Percentiles rank a stretch among this genome's conserved stretches.
phyloP scores from a whole-genome alignment of 495 filamentous ascomycete species.

The Pyrenula massariospora region DNA sequence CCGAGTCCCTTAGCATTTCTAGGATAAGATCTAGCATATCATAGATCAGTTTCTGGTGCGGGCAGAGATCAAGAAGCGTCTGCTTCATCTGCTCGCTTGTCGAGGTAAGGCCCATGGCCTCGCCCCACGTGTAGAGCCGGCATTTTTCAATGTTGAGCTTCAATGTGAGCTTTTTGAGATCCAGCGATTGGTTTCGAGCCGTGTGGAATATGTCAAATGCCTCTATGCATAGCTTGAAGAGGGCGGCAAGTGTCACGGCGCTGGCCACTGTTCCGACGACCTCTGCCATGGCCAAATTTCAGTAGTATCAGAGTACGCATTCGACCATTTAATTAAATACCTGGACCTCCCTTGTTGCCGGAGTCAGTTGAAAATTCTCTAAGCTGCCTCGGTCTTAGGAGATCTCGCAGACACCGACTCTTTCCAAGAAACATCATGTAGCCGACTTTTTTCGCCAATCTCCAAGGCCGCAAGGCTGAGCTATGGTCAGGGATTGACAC shows the following conservation, averaged over 20 bases:
- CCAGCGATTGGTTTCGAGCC: background rate
- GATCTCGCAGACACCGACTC: too few species aligned
- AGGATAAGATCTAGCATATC: background rate
- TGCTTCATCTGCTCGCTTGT: background rate
- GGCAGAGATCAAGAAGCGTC: background rate
- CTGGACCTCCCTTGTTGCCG: too few species aligned
- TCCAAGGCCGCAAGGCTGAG: too few species aligned
- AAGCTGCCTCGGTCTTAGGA: too few species aligned
- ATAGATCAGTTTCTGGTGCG: background rate
- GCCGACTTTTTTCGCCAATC: too few species aligned
- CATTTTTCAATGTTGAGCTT: slow-evolving; percentile 9
- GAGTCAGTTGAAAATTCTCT: too few species aligned
- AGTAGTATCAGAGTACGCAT: too few species aligned
- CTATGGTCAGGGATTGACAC: too few species aligned
- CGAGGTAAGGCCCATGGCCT: slow-evolving; percentile 5
- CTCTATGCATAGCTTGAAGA: slow-evolving; percentile 5
- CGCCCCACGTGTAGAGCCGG: slow-evolving; percentile 5
- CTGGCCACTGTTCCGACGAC: slow-evolving; percentile 3
- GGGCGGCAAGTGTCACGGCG: slow-evolving; percentile 2
- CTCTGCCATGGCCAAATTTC: slow-evolving; percentile 7
- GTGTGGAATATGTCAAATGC: slow-evolving; percentile 5
- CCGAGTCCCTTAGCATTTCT: background rate
- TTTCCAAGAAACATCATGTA: too few species aligned
- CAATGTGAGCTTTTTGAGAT: slow-evolving; percentile 4
- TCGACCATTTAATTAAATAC: too few species aligned